Evolutionary conservation across 805 yeast genomes (phyloP), one percentile per base, ranked within the genome.

Genomic region (Cyberlindnera maritima): DNA sequence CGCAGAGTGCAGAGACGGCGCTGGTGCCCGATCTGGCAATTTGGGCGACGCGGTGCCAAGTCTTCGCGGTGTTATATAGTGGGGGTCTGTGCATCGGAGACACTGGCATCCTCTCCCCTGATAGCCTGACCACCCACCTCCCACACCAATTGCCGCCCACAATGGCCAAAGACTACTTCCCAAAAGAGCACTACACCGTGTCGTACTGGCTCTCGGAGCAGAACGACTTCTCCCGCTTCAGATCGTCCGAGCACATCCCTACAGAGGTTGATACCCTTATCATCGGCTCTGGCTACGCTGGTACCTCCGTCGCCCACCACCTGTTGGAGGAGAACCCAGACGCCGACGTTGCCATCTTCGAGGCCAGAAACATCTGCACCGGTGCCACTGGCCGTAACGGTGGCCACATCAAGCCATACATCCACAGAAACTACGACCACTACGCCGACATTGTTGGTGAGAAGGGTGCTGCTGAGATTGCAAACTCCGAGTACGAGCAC

Each of bases 321-420:
- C 48, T 70, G 35, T 53, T 62, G 8, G 57, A 65, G 39, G 61
- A 65, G 26, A 54, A 63, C 23, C 57, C 62, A 21, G 29, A 25
- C 12, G 39, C 53, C 13, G 48, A 49, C 9, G 54, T 67, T 7
- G 62, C 60, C 2, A 39, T 75, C 53, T 59, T 69, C 9, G 80
- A 75, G 51, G 78, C 77, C 2, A 59, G 75, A 39, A 65, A 62
- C 23, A 49, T 61, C 8, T 69, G 73, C 40, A 60, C 69, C 11
- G 74, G 75, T 29, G 79, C 79, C 7, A 71, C 77, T 1, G 79
- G 75, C 8, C 59, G 79, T 46, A 75, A 75, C 48, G 79, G 79
- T 19, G 79, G 79, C 2, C 79, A 75, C 51, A 52, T 75, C 46
- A 71, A 72, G 39, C 77, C 77, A 10, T 46, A 55, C 35, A 43